These are phyloP conservation scores for Leccinellum luteum DNA, from an alignment of 768 basidiomycete species.

Conservation along the genomic window DNA sequence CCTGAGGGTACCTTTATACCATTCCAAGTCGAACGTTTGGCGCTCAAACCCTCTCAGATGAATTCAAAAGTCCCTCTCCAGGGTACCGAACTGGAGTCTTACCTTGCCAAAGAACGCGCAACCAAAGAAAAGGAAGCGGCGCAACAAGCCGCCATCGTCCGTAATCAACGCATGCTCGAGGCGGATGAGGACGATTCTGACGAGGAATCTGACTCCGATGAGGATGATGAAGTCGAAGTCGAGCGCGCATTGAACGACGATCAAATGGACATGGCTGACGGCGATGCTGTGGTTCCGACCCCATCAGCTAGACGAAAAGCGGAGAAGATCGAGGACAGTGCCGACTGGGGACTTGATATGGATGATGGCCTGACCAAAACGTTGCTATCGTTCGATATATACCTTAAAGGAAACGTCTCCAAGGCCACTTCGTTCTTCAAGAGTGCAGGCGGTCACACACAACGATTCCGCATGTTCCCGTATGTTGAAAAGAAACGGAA, in stretches of 20 bases:
- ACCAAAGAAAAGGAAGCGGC: conserved; percentile 83
- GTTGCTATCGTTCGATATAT: conserved; percentile 90
- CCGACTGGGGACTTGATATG: conserved; percentile 70
- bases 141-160: conserved; percentile 77
- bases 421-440: conserved; percentile 88
- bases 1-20: conserved; percentile 51
- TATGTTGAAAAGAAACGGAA: conserved; percentile 89
- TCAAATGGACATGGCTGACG: conserved; percentile 43
- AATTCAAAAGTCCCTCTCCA: conserved; percentile 86
- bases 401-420: conserved; percentile 93
- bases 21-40: not conserved
- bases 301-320: conserved; percentile 39
- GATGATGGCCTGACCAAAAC: conserved; percentile 76
- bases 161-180: conserved; percentile 86
- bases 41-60: conserved; percentile 48
- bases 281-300: conserved; percentile 24
- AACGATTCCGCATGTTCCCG: conserved; percentile 95
- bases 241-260: conserved; percentile 53
- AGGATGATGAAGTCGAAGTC: conserved; percentile 57
- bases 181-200: conserved; percentile 90
- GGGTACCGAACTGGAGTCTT: conserved; percentile 83
- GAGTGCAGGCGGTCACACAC: conserved; percentile 61
- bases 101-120: conserved; percentile 70
- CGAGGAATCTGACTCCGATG: conserved; percentile 62
- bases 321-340: conserved; percentile 49